These are phyloP conservation scores for Ogataea zsoltii DNA, from an alignment of 805 yeast genomes.

Conservation along the genomic window DNA sequence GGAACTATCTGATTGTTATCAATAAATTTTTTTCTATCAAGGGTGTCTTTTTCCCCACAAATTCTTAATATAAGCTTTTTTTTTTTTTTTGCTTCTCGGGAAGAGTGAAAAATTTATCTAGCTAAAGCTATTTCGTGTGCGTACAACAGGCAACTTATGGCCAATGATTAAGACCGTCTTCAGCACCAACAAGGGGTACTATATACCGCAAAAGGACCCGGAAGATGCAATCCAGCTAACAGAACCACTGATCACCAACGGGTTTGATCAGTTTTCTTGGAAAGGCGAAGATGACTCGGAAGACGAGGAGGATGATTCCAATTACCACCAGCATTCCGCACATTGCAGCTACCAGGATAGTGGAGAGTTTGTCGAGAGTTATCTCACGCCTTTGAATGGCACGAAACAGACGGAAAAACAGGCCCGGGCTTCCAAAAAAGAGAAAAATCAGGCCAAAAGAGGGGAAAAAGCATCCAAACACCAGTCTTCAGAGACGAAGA, in stretches of 20 bases:
- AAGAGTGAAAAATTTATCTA: conserved; percentile 1
- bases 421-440: conserved; percentile 14
- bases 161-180: conserved; percentile 19
- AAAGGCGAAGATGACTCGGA: conserved; percentile 10
- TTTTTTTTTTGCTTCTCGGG: background rate
- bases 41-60: conserved; percentile 4
- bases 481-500: background rate
- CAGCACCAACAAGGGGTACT: conserved; percentile 27
- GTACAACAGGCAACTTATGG: no score
- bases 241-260: conserved; percentile 33
- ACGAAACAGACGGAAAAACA: conserved; percentile 7
- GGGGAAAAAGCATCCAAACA: conserved; percentile 2
- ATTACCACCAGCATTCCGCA: conserved; percentile 13
- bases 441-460: conserved; percentile 8
- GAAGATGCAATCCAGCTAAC: conserved; percentile 9
- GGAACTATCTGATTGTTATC: conserved; percentile 45
- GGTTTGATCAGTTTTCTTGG: conserved; percentile 47
- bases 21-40: background rate
- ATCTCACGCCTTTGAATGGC: background rate
- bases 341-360: conserved; percentile 10
- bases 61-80: background rate
- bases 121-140: no score
- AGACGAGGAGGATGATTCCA: conserved; percentile 8
- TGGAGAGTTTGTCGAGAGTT: conserved; percentile 4
- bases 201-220: conserved; percentile 15